Evolutionary conservation across 2,329 filamentous ascomycete genomes (phyloP).

Genomic region (Knufia petricola): DNA sequence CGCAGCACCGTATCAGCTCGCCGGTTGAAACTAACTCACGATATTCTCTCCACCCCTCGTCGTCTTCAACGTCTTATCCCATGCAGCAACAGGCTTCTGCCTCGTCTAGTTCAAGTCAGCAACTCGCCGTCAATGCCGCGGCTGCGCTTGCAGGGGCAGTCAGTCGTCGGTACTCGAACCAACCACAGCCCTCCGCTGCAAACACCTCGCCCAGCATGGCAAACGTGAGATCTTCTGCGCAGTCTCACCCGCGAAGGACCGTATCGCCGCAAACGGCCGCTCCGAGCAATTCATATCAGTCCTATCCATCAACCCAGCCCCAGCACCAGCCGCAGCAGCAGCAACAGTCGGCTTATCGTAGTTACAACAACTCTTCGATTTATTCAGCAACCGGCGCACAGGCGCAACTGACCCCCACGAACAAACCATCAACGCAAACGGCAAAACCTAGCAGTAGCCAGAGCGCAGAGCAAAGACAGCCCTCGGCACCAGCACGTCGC

Average conservation of each 20-base stretch:
- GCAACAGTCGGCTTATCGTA: not conserved
- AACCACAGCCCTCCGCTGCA: slow-evolving; percentile 5
- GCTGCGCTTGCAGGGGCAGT: slow-evolving; percentile 17
- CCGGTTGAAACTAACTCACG: slow-evolving; percentile 4
- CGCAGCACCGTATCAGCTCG: slow-evolving; percentile 11
- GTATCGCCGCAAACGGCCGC: slow-evolving; percentile 14
- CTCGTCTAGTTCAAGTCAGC: slow-evolving; percentile 11
- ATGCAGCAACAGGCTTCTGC: slow-evolving; percentile 9
- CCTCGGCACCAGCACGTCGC: not conserved
- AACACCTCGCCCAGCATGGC: slow-evolving; percentile 10
- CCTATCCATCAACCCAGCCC: not conserved
- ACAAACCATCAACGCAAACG: not conserved
- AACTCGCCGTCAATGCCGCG: slow-evolving; percentile 13
- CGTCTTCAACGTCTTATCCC: slow-evolving; percentile 3
- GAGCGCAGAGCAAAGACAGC: not conserved
- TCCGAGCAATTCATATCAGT: slow-evolving; percentile 1
- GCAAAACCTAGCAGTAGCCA: not conserved
- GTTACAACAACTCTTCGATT: not conserved
- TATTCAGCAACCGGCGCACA: not conserved
- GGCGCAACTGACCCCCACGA: not conserved
- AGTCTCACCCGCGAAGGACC: slow-evolving; percentile 5
- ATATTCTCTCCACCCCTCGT: not conserved
- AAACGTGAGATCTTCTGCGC: not conserved
- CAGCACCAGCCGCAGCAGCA: not conserved
- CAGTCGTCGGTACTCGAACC: slow-evolving; percentile 13